Conservation (phyloP, 495 filamentous ascomycete genomes). For the Haplographium delicatum region DNA sequence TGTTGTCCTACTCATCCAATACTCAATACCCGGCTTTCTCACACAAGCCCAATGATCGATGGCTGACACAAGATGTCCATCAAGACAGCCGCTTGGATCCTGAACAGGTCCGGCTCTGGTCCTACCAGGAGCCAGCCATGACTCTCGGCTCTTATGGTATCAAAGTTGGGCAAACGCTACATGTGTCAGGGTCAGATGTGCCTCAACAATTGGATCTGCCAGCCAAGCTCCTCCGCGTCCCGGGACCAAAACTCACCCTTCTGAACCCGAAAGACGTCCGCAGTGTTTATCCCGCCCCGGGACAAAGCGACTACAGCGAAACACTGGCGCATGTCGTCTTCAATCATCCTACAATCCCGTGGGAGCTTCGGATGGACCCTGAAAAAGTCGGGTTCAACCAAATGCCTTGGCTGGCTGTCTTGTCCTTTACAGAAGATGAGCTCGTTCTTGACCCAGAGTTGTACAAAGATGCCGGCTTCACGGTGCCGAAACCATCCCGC, state of each 20-base stretch:
- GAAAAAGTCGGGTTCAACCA: not conserved
- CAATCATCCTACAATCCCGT: not conserved
- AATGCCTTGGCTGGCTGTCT: constrained; percentile 5
- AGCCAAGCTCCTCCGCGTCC: not conserved
- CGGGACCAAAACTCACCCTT: not conserved
- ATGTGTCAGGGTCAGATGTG: not conserved
- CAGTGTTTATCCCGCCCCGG: not conserved
- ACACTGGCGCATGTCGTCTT: not conserved
- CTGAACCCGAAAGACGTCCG: not conserved
- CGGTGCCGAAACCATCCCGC: not conserved
- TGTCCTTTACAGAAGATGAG: constrained; percentile 10
- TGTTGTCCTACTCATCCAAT: not conserved
- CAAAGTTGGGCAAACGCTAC: not conserved
- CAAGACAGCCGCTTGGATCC: not conserved
- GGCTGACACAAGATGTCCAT: not conserved
- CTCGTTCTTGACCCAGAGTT: not conserved
- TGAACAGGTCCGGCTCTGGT: not conserved
- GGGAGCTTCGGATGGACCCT: not conserved
- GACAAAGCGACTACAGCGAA: not conserved
- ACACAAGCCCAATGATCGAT: not conserved
- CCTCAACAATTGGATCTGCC: not conserved
- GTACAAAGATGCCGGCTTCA: not conserved
- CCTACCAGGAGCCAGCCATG: not conserved
- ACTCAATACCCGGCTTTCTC: not conserved
- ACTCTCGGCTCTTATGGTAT: not conserved